Conservation (phyloP, 805 yeast species). For the Kuraishia hungarica region DNA sequence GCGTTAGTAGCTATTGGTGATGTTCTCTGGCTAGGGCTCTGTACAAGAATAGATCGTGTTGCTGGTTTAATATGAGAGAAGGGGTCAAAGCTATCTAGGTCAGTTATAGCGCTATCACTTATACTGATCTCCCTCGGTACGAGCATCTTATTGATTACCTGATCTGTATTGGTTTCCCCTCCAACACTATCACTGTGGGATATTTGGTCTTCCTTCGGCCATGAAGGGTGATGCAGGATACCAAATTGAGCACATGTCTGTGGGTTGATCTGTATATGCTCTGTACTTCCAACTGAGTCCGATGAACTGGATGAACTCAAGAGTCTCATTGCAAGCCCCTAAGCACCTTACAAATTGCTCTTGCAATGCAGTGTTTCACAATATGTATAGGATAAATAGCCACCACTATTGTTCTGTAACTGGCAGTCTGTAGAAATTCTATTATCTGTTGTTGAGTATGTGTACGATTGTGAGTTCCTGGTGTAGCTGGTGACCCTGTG, state of each 20-base stretch:
- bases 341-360: background rate
- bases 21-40: background rate
- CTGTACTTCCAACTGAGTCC: background rate
- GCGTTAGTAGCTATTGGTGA: background rate
- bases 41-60: background rate
- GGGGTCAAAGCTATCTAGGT: background rate
- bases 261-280: background rate
- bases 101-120: background rate
- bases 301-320: background rate
- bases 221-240: background rate
- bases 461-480: too few relatives aligned
- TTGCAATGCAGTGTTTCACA: background rate
- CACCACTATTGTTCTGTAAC: background rate
- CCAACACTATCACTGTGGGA: background rate
- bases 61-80: background rate
- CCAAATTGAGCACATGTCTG: background rate
- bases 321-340: background rate
- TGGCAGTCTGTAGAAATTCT: too few relatives aligned
- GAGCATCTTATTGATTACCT: background rate
- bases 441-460: too few relatives aligned
- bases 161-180: background rate
- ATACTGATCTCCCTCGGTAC: background rate
- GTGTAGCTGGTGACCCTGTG: too few relatives aligned
- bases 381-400: background rate
- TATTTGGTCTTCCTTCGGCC: background rate